These are phyloP conservation scores for Trematosphaeria pertusa DNA, from an alignment of 2,329 filamentous ascomycete species.

Conservation along the genomic window DNA sequence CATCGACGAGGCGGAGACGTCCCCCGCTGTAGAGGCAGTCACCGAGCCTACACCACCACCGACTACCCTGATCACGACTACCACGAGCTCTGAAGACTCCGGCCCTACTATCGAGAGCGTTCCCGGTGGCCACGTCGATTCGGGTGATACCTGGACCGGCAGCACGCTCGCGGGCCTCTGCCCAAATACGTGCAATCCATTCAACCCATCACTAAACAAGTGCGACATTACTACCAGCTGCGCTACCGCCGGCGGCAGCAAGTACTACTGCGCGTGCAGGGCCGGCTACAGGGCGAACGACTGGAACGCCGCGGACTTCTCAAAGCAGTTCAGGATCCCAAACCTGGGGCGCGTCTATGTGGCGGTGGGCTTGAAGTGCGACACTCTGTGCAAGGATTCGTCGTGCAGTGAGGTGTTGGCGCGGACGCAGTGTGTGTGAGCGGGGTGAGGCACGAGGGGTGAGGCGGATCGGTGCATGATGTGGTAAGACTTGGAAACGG, in stretches of 20 bases:
- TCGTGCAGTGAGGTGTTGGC: constrained; percentile 30
- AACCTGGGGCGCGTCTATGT: constrained; percentile 36
- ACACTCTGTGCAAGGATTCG: constrained; percentile 29
- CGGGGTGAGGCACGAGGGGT: no score
- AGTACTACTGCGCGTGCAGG: constrained; percentile 38
- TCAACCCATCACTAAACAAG: constrained; percentile 30
- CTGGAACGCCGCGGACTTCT: constrained; percentile 33
- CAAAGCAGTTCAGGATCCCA: constrained; percentile 33
- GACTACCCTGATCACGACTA: constrained; percentile 1
- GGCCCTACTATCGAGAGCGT: not conserved
- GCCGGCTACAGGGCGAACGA: constrained; percentile 30
- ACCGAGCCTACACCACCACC: not conserved
- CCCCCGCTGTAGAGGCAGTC: not conserved
- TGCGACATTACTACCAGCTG: constrained; percentile 35
- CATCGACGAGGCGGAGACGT: not conserved
- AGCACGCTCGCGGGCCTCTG: constrained; percentile 26
- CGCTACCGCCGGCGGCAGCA: constrained; percentile 27
- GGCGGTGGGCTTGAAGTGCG: constrained; percentile 25
- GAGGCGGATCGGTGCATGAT: no score
- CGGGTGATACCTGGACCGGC: constrained; percentile 23
- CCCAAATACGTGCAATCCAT: constrained; percentile 32
- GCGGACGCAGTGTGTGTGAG: constrained; percentile 25
- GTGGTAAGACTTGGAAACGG: no score
- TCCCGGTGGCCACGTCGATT: not conserved
- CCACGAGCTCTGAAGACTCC: not conserved